These are phyloP conservation scores for Wallemia hederae DNA, from an alignment of 1,284 basidiomycete genomes.

Conservation along the genomic window DNA sequence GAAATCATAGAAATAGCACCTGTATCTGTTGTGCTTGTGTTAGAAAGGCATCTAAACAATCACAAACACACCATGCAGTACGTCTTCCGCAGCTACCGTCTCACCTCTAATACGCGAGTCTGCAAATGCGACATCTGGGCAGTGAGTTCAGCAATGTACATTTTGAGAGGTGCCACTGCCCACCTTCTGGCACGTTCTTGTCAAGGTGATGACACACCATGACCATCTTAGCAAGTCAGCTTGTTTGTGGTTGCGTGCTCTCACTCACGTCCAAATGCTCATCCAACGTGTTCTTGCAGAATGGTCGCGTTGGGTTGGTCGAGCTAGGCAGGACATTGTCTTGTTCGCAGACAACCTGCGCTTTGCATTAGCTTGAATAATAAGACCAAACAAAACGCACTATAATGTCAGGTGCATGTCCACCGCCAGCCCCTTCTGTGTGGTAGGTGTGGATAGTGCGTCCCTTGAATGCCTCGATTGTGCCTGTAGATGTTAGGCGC, in stretches of 20 bases:
- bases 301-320: conserved; percentile 89
- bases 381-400: background rate
- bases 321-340: conserved; percentile 85
- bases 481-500: conserved; percentile 22
- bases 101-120: conserved; percentile 90
- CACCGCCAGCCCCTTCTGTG: conserved; percentile 77
- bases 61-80: conserved; percentile 75
- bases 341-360: conserved; percentile 46
- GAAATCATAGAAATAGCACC: conserved; percentile 15
- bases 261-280: conserved; percentile 72
- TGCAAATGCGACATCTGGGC: conserved; percentile 76
- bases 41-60: conserved; percentile 20
- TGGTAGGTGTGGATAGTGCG: conserved; percentile 97
- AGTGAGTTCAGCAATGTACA: background rate
- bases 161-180: background rate
- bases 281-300: conserved; percentile 68
- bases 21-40: conserved; percentile 6
- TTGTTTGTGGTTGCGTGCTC: background rate
- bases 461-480: conserved; percentile 63
- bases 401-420: conserved; percentile 95
- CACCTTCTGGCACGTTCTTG: background rate
- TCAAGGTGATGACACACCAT: conserved; percentile 33
- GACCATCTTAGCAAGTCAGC: conserved; percentile 39
- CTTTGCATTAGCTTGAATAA: background rate
- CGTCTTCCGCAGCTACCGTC: conserved; percentile 91